Conservation (phyloP, 768 basidiomycete species). For the Russula olivacea region DNA sequence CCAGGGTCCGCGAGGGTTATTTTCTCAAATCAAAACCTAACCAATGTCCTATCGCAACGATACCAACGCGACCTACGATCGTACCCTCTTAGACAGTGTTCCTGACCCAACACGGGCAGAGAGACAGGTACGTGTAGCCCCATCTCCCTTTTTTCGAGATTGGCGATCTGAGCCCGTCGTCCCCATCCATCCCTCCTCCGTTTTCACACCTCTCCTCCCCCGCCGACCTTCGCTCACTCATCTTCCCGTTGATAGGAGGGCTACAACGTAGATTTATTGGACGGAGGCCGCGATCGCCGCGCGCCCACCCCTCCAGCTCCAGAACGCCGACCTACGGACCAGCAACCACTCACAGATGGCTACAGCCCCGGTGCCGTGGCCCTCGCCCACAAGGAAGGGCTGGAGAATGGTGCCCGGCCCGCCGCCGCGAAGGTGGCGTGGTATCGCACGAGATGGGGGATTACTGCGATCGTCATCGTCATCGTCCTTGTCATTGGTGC, state of each 20-base stretch:
- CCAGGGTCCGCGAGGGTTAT: not conserved
- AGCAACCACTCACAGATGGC: constrained; percentile 11
- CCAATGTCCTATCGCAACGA: constrained; percentile 16
- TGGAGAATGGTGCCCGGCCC: constrained; percentile 19
- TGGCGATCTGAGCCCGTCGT: not conserved
- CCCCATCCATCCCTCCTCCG: not conserved
- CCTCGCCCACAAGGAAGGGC: constrained; percentile 19
- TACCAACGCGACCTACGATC: constrained; percentile 27
- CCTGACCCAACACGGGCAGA: constrained; percentile 31
- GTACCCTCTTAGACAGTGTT: constrained; percentile 29
- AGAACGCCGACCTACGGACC: constrained; percentile 25
- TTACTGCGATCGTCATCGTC: constrained; percentile 36
- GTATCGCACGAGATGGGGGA: constrained; percentile 45
- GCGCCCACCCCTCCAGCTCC: constrained; percentile 22
- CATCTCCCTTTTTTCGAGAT: not conserved
- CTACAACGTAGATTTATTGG: constrained; percentile 45
- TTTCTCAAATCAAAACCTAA: not conserved
- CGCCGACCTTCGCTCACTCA: not conserved
- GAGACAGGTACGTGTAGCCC: constrained; percentile 29
- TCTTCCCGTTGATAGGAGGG: constrained; percentile 39
- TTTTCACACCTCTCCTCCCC: too few relatives aligned
- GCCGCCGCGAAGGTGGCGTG: constrained; percentile 33
- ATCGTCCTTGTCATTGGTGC: constrained; percentile 44
- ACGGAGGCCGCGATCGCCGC: constrained; percentile 27
- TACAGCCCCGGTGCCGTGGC: constrained; percentile 16